A percentile compares a stretch with the other conserved stretches of the same genome.
Evolutionary conservation across 441 rosid species (phyloP).

Genomic region (Euphorbia schlechtendalii): DNA sequence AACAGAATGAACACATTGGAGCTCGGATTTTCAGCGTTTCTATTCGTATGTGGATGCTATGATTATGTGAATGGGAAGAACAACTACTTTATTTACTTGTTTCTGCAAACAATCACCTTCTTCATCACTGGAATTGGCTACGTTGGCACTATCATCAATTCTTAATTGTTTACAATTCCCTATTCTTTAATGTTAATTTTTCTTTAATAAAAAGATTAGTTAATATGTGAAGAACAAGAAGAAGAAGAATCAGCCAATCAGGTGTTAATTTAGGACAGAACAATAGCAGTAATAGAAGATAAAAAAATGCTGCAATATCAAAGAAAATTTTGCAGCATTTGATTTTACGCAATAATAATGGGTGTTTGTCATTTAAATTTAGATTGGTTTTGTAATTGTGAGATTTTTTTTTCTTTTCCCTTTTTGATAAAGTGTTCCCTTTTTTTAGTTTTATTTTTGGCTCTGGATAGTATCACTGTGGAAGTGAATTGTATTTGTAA

Average conservation of each 20-base stretch:
- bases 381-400: neutral
- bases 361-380: neutral
- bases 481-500: neutral
- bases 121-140: slow-evolving; percentile 87
- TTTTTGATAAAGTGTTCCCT: neutral
- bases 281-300: slow-evolving; percentile 3
- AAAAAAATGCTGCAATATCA: slow-evolving; percentile 18
- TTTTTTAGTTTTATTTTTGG: neutral
- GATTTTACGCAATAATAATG: neutral
- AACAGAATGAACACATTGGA: slow-evolving; percentile 68
- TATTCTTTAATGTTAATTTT: too few relatives aligned
- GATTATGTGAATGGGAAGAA: slow-evolving; percentile 81
- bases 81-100: slow-evolving; percentile 78
- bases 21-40: slow-evolving; percentile 74
- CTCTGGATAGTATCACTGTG: neutral
- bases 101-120: slow-evolving; percentile 79
- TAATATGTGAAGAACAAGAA: too few relatives aligned
- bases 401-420: neutral
- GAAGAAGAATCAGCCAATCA: too few relatives aligned
- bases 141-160: slow-evolving; percentile 78
- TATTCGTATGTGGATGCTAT: slow-evolving; percentile 84
- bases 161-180: too few relatives aligned
- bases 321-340: neutral
- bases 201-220: too few relatives aligned
- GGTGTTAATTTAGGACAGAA: too few relatives aligned